A percentile compares a stretch with the other conserved stretches of the same genome.
Evolutionary conservation across 805 yeast species (phyloP).

Genomic region (Ogataea salicorniae): DNA sequence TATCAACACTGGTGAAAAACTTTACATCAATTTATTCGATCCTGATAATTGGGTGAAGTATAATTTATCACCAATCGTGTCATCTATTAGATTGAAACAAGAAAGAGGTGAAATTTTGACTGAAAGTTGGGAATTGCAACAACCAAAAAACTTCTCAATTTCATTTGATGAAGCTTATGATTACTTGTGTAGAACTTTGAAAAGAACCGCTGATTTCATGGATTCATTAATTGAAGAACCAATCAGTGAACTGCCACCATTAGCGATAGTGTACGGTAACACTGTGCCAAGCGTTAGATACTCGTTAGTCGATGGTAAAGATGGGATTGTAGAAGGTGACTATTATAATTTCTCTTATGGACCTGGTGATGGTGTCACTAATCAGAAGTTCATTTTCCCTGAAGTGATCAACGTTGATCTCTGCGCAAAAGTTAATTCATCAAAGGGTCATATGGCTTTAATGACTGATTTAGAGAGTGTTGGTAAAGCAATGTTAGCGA

Average conservation of each 20-base stretch:
- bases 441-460: conserved; percentile 73
- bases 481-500: conserved; percentile 64
- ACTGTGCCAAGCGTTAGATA: conserved; percentile 83
- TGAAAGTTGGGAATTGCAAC: conserved; percentile 17
- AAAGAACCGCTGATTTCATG: conserved; percentile 52
- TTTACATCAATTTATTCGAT: conserved; percentile 71
- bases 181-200: conserved; percentile 59
- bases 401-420: conserved; percentile 66
- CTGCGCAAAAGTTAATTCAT: conserved; percentile 57
- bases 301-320: conserved; percentile 54
- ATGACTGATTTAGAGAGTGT: conserved; percentile 69
- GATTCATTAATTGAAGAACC: conserved; percentile 51
- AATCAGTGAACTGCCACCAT: conserved; percentile 62
- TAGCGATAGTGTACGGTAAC: conserved; percentile 78
- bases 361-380: conserved; percentile 91
- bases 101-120: conserved; percentile 13
- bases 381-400: conserved; percentile 79
- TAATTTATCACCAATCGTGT: conserved; percentile 70
- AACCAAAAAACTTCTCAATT: conserved; percentile 27
- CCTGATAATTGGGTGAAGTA: conserved; percentile 76
- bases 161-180: conserved; percentile 55
- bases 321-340: conserved; percentile 65
- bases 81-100: conserved; percentile 30
- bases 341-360: conserved; percentile 78
- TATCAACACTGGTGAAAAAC: conserved; percentile 48